A percentile compares a stretch with the other conserved stretches of the same genome.
Evolutionary conservation across 2,329 filamentous ascomycete genomes (phyloP).

Genomic region (Knoxdaviesia proteae): DNA sequence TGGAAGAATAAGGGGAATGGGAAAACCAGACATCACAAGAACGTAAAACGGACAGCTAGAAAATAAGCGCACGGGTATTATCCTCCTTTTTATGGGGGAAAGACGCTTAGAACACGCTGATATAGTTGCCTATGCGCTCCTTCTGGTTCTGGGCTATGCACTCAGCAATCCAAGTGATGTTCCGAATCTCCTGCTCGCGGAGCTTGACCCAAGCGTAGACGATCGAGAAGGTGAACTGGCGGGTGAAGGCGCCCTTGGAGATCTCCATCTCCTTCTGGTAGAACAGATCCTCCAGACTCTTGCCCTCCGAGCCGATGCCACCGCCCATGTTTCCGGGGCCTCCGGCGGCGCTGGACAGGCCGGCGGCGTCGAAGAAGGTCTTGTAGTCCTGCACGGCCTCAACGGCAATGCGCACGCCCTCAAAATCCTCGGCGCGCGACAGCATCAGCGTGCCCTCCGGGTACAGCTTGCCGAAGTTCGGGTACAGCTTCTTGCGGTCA

Average conservation of each 20-base stretch:
- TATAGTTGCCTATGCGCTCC: conserved; percentile 95
- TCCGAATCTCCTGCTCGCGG: conserved; percentile 97
- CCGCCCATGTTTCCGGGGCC: conserved; percentile 71
- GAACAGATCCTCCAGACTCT: conserved; percentile 91
- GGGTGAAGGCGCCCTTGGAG: conserved; percentile 82
- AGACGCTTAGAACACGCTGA: conserved; percentile 65
- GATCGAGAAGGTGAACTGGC: conserved; percentile 85
- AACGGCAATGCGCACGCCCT: conserved; percentile 81
- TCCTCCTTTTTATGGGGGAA: too few species aligned
- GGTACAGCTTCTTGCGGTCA: conserved; percentile 92
- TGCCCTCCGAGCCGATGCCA: conserved; percentile 58
- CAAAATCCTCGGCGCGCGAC: conserved; percentile 80
- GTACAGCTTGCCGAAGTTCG: conserved; percentile 73
- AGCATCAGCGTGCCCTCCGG: conserved; percentile 92
- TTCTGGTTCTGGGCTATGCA: conserved; percentile 99
- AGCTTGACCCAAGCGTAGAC: conserved; percentile 97
- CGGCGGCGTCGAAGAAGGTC: conserved; percentile 82
- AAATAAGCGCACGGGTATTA: too few species aligned
- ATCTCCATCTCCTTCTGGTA: conserved; percentile 99
- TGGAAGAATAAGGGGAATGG: too few species aligned
- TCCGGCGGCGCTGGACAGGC: conserved; percentile 47
- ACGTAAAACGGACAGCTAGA: too few species aligned
- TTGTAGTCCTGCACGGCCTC: conserved; percentile 91
- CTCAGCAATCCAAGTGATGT: conserved; percentile 98
- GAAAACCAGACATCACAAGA: too few species aligned